Evolutionary conservation across 352 stramenopile species (phyloP), one percentile per base, ranked within the genome.

Genomic region (Phytopythium aichiense): DNA sequence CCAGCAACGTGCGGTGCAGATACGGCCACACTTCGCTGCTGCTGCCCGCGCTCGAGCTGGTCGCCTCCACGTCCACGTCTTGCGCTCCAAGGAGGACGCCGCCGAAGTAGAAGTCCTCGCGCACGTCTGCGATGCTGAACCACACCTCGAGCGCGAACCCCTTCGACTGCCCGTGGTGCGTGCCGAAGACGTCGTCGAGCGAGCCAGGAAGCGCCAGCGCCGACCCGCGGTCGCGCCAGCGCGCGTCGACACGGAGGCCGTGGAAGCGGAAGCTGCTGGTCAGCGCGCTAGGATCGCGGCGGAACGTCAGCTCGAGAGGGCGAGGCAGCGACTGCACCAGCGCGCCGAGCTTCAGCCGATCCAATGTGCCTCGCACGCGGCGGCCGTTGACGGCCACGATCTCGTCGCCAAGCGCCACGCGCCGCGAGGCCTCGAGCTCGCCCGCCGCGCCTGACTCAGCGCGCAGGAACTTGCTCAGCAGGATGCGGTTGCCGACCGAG

Each of bases 391-490:
- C 71, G 0, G 75, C 79, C 23, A 82, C 64, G 42, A 92, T 76
- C 53, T 86, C 63, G 56, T 92, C 83, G 11, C 83, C 83, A 9
- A 85, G 73, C 30, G 72, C 66, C 23, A 89, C 81, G 35, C 66
- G 64, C 4, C 76, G 75, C 12, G 81, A 89, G n/a, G 74, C 77
- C 28, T 92, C 81, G 52, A 92, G 88, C 64, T 92, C 83, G 42
- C 83, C 83, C 30, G 81, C 60, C 0, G 76, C 78, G 9, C 80
- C 82, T 0, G 74, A 80, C 12, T 79, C 76, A 25, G 78, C 66
- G 9, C 77, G 80, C 52, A 89, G 43, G 33, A 91, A 91, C 50
- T 88, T 89, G 69, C 82, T 91, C 53, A 91, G 73, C 38, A 89
- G 73, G 48, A 91, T 76, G 30, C 79, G 76, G 42, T 81, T 81